A percentile compares a stretch with the other conserved stretches of the same genome.
These are phyloP conservation scores for Thalassiosira mediterranea DNA, from an alignment of 352 stramenopile genomes.

Conservation along the genomic window DNA sequence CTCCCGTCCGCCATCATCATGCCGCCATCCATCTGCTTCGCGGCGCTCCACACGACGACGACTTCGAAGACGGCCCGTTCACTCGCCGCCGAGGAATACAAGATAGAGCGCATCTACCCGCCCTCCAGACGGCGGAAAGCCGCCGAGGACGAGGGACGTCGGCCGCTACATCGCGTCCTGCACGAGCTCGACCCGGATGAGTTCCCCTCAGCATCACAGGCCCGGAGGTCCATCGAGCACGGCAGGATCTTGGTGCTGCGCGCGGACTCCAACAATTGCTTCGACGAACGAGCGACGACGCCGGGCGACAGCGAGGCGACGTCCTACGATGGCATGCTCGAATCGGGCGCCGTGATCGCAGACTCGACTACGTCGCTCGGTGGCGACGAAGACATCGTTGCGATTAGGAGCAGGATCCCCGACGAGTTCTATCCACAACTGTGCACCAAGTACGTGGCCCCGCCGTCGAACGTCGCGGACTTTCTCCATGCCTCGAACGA, in stretches of 20 bases:
- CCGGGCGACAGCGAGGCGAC: too few relatives aligned
- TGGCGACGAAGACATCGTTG: slow-evolving; percentile 12
- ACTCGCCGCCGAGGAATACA: too few relatives aligned
- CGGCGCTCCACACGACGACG: too few relatives aligned
- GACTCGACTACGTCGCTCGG: slow-evolving; percentile 14
- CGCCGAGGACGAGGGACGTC: neutral
- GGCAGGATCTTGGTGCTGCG: slow-evolving; percentile 14
- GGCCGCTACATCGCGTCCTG: slow-evolving; percentile 4
- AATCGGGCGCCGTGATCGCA: slow-evolving; percentile 2
- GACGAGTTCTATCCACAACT: slow-evolving; percentile 23
- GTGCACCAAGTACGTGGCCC: slow-evolving; percentile 19
- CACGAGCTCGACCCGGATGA: slow-evolving; percentile 13
- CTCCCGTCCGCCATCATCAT: too few relatives aligned
- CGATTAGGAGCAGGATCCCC: slow-evolving; percentile 12
- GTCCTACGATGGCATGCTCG: neutral
- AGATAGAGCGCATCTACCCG: slow-evolving; percentile 14
- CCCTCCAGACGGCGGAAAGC: neutral
- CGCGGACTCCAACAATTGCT: neutral
- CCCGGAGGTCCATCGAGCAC: slow-evolving; percentile 17
- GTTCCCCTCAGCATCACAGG: slow-evolving; percentile 25
- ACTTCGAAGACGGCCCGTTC: too few relatives aligned
- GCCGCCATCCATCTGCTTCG: too few relatives aligned
- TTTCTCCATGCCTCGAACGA: neutral
- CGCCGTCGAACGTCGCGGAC: neutral
- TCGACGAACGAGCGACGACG: neutral